A percentile compares a stretch with the other conserved stretches of the same genome.
These are phyloP conservation scores for Thermomyces lanuginosus DNA, from an alignment of 2,329 filamentous ascomycete species.

Conservation along the genomic window DNA sequence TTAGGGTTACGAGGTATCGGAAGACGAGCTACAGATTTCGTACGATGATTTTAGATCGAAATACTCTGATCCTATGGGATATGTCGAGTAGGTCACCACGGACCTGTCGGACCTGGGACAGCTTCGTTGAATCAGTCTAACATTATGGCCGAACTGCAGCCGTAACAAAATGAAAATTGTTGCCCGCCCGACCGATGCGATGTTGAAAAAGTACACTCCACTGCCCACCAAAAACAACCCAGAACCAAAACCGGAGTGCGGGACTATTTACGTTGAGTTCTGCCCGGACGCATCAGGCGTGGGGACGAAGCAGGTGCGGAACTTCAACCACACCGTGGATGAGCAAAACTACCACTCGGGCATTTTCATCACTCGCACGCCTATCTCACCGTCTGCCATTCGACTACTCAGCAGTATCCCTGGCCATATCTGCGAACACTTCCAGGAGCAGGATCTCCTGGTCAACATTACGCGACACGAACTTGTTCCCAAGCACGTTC, in stretches of 20 bases:
- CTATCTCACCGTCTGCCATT: constrained; percentile 72
- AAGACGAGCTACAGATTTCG: constrained; percentile 74
- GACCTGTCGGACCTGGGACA: too few species aligned
- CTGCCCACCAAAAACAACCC: constrained; percentile 53
- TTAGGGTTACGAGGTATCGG: constrained; percentile 82
- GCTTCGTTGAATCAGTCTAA: constrained; percentile 1
- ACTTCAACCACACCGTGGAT: constrained; percentile 69
- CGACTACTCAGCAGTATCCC: constrained; percentile 69
- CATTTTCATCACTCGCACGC: constrained; percentile 70
- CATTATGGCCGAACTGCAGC: constrained; percentile 36
- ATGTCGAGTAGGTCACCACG: constrained; percentile 49
- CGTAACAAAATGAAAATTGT: constrained; percentile 76
- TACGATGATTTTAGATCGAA: constrained; percentile 63
- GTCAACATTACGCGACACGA: constrained; percentile 98
- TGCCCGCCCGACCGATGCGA: constrained; percentile 63
- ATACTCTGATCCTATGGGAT: constrained; percentile 57
- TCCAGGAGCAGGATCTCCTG: constrained; percentile 85
- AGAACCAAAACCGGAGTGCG: constrained; percentile 56
- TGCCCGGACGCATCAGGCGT: constrained; percentile 55
- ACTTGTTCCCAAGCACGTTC: constrained; percentile 80
- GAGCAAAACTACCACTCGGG: constrained; percentile 73
- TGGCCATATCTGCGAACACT: constrained; percentile 75
- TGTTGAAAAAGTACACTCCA: constrained; percentile 71
- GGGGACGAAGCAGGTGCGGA: constrained; percentile 81
- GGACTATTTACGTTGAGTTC: constrained; percentile 89